A percentile compares a stretch with the other conserved stretches of the same genome.
phyloP scores from a whole-genome alignment of 148 eudicot species.

The Nepenthes mirabilis region DNA sequence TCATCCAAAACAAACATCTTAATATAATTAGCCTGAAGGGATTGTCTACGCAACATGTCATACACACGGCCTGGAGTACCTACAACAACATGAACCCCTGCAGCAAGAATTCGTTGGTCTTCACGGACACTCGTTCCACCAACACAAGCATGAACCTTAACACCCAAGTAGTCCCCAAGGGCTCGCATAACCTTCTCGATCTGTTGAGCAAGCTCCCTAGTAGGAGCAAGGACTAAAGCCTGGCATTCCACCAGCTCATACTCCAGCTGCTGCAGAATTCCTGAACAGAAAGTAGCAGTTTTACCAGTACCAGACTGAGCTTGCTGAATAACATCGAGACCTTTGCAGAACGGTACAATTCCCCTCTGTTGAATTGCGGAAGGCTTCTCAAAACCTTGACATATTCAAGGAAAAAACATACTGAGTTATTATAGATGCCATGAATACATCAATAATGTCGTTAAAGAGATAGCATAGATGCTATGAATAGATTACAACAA shows the following conservation, averaged over 20 bases:
- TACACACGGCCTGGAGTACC: conserved; percentile 17
- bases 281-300: conserved; percentile 14
- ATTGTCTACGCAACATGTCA: conserved; percentile 14
- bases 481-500: not conserved
- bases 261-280: conserved; percentile 12
- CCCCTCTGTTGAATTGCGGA: conserved; percentile 9
- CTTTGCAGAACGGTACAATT: conserved; percentile 7
- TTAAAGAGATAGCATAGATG: not conserved
- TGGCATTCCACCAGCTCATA: conserved; percentile 11
- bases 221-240: conserved; percentile 12
- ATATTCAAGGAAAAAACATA: not conserved
- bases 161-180: conserved; percentile 16
- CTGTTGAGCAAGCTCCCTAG: conserved; percentile 15
- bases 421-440: not conserved
- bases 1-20: conserved; percentile 16
- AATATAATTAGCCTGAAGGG: conserved; percentile 10
- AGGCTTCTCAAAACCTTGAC: conserved; percentile 5
- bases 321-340: conserved; percentile 9
- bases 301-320: conserved; percentile 8
- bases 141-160: conserved; percentile 16
- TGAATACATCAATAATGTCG: not conserved
- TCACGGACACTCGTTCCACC: conserved; percentile 19
- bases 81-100: conserved; percentile 14
- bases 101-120: conserved; percentile 11
- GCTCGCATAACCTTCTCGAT: conserved; percentile 19